A percentile compares a stretch with the other conserved stretches of the same genome.
phyloP scores from a whole-genome alignment of 2,329 filamentous ascomycete species.

The Alternaria sp. region DNA sequence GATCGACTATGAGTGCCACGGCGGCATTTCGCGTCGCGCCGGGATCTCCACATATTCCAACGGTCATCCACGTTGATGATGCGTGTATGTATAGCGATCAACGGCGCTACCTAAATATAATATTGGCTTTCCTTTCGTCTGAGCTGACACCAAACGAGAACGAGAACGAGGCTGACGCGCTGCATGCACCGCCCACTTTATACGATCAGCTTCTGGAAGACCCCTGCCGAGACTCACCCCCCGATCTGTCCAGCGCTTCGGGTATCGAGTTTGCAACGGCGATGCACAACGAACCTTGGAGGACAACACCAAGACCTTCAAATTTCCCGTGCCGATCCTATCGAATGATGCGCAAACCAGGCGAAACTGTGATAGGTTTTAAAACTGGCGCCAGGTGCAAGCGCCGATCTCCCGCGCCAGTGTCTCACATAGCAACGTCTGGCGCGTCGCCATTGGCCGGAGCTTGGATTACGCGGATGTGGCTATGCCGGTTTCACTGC shows the following conservation, averaged over 20 bases:
- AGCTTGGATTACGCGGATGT: constrained; percentile 18
- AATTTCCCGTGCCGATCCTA: neutral
- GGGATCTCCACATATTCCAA: neutral
- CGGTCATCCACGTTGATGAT: neutral
- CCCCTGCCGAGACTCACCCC: neutral
- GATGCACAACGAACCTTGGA: too few species aligned
- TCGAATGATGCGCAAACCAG: constrained; percentile 1
- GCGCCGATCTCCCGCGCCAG: constrained; percentile 33
- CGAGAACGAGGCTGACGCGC: neutral
- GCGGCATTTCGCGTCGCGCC: neutral
- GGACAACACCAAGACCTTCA: neutral
- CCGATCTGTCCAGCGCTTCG: neutral
- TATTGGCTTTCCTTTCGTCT: neutral
- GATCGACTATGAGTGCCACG: neutral
- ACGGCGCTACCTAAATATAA: neutral
- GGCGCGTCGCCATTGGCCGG: constrained; percentile 27
- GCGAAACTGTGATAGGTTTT: constrained; percentile 22
- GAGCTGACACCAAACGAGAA: neutral
- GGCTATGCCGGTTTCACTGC: constrained; percentile 37
- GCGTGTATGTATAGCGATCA: neutral
- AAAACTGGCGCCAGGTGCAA: constrained; percentile 9
- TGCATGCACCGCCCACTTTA: neutral
- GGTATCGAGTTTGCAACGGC: constrained; percentile 1
- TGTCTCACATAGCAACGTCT: constrained; percentile 30
- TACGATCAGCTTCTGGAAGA: neutral